Evolutionary conservation across 2,329 filamentous ascomycete species (phyloP).

Genomic region (Cladosporium velox): DNA sequence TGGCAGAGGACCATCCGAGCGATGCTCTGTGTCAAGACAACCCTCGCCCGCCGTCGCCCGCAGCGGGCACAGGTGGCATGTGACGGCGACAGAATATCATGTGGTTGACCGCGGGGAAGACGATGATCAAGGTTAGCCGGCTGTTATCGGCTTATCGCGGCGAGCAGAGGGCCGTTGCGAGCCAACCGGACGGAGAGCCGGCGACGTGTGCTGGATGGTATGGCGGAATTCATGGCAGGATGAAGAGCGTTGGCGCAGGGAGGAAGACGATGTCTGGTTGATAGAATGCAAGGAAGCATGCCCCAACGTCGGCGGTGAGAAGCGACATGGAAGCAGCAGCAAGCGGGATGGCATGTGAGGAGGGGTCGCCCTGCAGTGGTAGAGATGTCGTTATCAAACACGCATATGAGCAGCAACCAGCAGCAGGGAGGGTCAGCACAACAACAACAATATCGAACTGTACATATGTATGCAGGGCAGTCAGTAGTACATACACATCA

Average conservation of each 20-base stretch:
- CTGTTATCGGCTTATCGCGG: constrained; percentile 22
- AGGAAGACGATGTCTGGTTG: neutral
- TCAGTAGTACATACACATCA: neutral
- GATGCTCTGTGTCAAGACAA: constrained; percentile 16
- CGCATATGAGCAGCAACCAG: neutral
- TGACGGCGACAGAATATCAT: constrained; percentile 14
- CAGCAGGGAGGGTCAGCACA: neutral
- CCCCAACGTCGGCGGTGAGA: neutral
- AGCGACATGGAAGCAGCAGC: neutral
- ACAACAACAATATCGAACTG: neutral
- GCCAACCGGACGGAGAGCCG: constrained; percentile 9
- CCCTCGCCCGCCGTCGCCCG: constrained; percentile 1
- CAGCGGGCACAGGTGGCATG: constrained; percentile 15
- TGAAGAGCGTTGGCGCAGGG: neutral
- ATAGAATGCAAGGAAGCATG: constrained; percentile 1
- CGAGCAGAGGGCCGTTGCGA: constrained; percentile 8
- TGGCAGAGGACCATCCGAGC: neutral
- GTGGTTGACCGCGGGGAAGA: constrained; percentile 8
- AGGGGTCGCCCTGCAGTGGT: neutral
- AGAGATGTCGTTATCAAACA: constrained; percentile 9
- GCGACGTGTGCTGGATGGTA: neutral
- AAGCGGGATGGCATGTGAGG: constrained; percentile 12
- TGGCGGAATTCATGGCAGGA: neutral
- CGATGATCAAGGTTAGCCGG: constrained; percentile 8
- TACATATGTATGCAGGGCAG: neutral